phyloP scores from a whole-genome alignment of 371 early-diverging fungal genomes.

The Mortierella sp. region DNA sequence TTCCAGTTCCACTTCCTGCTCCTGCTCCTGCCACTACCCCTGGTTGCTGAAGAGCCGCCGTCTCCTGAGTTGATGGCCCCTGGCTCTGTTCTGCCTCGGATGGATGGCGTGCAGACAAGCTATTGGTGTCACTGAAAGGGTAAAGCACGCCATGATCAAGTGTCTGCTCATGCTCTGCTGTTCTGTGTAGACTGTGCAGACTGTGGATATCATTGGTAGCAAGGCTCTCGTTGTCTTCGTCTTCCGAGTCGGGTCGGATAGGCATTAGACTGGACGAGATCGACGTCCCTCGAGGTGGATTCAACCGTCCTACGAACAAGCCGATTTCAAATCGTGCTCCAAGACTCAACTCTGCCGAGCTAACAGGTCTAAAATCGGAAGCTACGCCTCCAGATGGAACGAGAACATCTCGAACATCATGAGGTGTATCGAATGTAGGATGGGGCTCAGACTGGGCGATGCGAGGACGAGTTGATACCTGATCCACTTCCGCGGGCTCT shows the following conservation, averaged over 20 bases:
- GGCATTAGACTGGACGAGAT: slow-evolving; percentile 48
- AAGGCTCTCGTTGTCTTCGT: slow-evolving; percentile 24
- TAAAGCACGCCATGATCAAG: slow-evolving; percentile 6
- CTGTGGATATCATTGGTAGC: background rate
- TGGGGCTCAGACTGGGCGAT: slow-evolving; percentile 2
- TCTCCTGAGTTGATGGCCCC: background rate
- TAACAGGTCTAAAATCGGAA: background rate
- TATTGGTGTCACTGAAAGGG: background rate
- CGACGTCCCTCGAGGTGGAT: slow-evolving; percentile 43
- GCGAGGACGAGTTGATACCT: background rate
- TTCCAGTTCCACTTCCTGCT: too few species aligned
- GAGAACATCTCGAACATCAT: slow-evolving; percentile 1
- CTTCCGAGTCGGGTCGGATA: slow-evolving; percentile 51
- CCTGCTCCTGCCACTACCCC: background rate
- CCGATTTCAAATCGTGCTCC: background rate
- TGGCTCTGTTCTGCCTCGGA: background rate
- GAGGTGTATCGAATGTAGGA: background rate
- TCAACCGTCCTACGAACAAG: slow-evolving; percentile 9
- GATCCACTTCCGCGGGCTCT: slow-evolving; percentile 15
- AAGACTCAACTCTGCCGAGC: background rate
- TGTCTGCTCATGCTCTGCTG: slow-evolving; percentile 11
- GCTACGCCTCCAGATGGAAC: background rate
- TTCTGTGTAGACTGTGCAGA: background rate
- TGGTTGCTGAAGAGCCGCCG: background rate
- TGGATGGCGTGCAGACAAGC: background rate